Base-by-base conservation (phyloP, 2,329 filamentous ascomycete species). In the Sporothrix pseudoabietina region DNA sequence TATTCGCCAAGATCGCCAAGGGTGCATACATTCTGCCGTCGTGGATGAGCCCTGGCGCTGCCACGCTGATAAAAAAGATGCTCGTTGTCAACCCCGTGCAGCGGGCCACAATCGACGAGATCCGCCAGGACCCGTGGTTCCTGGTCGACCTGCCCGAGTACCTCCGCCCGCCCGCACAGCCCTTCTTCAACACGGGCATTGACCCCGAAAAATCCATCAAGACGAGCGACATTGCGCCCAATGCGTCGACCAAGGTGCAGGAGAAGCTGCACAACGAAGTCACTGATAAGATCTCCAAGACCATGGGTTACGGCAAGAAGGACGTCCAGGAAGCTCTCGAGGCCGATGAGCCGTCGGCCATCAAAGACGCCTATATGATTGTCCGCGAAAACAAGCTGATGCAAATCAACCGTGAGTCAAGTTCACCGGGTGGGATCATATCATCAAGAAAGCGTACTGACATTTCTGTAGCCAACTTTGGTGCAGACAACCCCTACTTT, bases 311-410 rank as follows among this genome's bases (percentile, higher is more conserved):
- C 80, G 94, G 92, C 49, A 95, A 93, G 80, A 92, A 92, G 75
- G 96, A 99, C 84, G 95, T 99, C 71, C 92, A 98, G 80, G 96
- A 98, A 82, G 95, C 96, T 30, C 85, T 99, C 75, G 91, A 92
- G 78, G 94, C 94, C 73, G 90, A 96, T 71, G 96, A 99, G 81
- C 96, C 96, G 14, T 98, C 94, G 74, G 94, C 96, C 12, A 98
- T 99, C 85, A 99, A 99, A 83, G 96, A 99, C 82, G 96, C 96
- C 1, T 99, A 98, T 83, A 91, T 98, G 83, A 99, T 99, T 81
- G 94, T 99, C 35, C 90, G 95, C 71, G 96, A 99, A 82, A 98
- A 98, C 80, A 96, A 98, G 81, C 88, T 98, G 80, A 98, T 98
- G 94, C 92, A 94, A 81, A 91, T 91, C 72, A 97, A 94, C 81